Conservation (phyloP, 2,329 filamentous ascomycete species). For the Ceratocystis destructans region DNA sequence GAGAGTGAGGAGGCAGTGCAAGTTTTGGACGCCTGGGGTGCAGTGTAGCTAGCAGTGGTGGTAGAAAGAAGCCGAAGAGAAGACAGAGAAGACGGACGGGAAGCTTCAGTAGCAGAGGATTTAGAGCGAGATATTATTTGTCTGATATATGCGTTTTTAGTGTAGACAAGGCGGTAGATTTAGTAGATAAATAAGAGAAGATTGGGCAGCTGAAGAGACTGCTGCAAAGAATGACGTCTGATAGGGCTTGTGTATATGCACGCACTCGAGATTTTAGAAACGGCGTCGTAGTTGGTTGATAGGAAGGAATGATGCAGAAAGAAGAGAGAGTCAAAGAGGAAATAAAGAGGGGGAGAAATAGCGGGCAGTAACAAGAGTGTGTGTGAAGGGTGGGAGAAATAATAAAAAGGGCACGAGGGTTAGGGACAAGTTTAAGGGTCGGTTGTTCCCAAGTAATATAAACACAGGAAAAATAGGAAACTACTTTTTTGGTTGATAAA, state of each 20-base stretch:
- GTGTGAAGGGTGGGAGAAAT: background rate
- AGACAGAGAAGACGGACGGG: background rate
- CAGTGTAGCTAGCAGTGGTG: background rate
- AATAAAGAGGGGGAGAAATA: slow-evolving; percentile 8
- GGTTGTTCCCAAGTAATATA: background rate
- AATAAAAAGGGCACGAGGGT: background rate
- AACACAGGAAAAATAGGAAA: background rate
- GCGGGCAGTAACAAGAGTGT: background rate
- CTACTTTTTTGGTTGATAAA: background rate
- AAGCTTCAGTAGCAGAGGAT: background rate
- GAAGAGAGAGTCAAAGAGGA: background rate
- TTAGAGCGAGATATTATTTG: background rate
- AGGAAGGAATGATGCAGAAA: background rate
- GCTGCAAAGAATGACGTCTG: background rate
- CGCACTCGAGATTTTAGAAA: background rate
- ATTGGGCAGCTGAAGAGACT: background rate
- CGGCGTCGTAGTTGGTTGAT: background rate
- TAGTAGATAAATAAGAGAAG: background rate
- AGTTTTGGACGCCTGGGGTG: background rate
- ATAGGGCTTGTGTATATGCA: background rate
- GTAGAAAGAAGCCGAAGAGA: background rate
- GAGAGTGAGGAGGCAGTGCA: background rate
- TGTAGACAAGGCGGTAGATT: background rate
- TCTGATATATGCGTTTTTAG: background rate
- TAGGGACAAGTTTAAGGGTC: background rate